These are phyloP conservation scores for Yamadazyma triangularis DNA, from an alignment of 1,139 yeast species.

Conservation along the genomic window DNA sequence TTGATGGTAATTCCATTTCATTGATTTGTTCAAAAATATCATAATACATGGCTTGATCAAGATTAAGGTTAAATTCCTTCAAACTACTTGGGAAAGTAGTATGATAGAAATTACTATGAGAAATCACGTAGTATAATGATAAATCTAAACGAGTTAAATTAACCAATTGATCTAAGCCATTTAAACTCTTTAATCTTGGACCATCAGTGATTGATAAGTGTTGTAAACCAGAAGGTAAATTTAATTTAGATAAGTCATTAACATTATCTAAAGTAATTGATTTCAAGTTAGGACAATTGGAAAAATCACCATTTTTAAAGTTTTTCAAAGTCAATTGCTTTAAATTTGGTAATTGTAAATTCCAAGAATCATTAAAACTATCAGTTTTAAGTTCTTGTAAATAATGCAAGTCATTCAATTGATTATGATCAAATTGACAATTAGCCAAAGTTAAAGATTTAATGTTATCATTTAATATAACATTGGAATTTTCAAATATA, in stretches of 20 bases:
- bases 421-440: slow-evolving; percentile 1
- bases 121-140: slow-evolving; percentile 3
- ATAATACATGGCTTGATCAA: slow-evolving; percentile 4
- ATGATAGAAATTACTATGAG: slow-evolving; percentile 5
- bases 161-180: slow-evolving; percentile 2
- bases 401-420: slow-evolving; percentile 3
- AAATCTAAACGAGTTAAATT: slow-evolving; percentile 3
- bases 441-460: slow-evolving; percentile 3
- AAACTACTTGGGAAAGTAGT: slow-evolving; percentile 5
- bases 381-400: slow-evolving; percentile 3
- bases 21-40: slow-evolving; percentile 8
- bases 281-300: slow-evolving; percentile 4
- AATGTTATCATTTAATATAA: not conserved
- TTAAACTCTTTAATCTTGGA: slow-evolving; percentile 4
- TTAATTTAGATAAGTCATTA: slow-evolving; percentile 2
- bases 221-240: slow-evolving; percentile 4
- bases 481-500: not conserved
- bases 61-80: slow-evolving; percentile 2
- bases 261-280: slow-evolving; percentile 6
- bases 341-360: slow-evolving; percentile 6
- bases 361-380: slow-evolving; percentile 4
- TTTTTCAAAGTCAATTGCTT: slow-evolving; percentile 4
- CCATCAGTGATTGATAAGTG: slow-evolving; percentile 7
- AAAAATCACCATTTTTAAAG: slow-evolving; percentile 6
- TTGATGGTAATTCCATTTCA: slow-evolving; percentile 4